Percentiles rank a stretch among this genome's conserved stretches.
These are phyloP conservation scores for Suillus discolor DNA, from an alignment of 768 basidiomycete species.

Conservation along the genomic window DNA sequence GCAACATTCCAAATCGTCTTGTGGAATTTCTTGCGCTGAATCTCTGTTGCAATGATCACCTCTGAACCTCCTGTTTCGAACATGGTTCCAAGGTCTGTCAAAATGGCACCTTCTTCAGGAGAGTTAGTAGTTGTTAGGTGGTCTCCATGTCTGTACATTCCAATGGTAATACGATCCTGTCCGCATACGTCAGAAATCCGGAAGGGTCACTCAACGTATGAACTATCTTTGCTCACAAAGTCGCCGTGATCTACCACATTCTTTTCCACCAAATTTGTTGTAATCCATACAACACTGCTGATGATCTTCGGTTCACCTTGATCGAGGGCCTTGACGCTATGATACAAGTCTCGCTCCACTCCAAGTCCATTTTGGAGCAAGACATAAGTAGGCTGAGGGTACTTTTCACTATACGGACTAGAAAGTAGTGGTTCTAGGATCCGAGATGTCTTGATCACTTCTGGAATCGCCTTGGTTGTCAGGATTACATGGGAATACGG, in stretches of 20 bases:
- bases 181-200: neutral
- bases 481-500: constrained; percentile 67
- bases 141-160: constrained; percentile 54
- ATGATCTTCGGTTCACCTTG: constrained; percentile 53
- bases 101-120: constrained; percentile 41
- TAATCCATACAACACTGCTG: constrained; percentile 57
- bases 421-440: constrained; percentile 60
- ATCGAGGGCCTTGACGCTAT: constrained; percentile 45
- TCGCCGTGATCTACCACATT: constrained; percentile 42
- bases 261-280: constrained; percentile 47
- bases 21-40: constrained; percentile 61
- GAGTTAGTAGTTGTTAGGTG: constrained; percentile 42
- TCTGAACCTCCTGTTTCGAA: constrained; percentile 51
- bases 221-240: neutral
- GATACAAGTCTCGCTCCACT: constrained; percentile 67
- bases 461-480: constrained; percentile 73
- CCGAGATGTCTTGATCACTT: constrained; percentile 55
- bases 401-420: constrained; percentile 44
- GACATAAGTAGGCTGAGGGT: constrained; percentile 32
- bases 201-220: neutral
- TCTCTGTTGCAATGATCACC: constrained; percentile 51
- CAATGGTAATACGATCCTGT: constrained; percentile 54
- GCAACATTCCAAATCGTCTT: constrained; percentile 70
- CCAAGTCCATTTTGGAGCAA: constrained; percentile 70
- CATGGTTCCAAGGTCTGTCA: constrained; percentile 48